Conservation (phyloP, 2,329 filamentous ascomycete genomes). For the Fusarium incarnatum region DNA sequence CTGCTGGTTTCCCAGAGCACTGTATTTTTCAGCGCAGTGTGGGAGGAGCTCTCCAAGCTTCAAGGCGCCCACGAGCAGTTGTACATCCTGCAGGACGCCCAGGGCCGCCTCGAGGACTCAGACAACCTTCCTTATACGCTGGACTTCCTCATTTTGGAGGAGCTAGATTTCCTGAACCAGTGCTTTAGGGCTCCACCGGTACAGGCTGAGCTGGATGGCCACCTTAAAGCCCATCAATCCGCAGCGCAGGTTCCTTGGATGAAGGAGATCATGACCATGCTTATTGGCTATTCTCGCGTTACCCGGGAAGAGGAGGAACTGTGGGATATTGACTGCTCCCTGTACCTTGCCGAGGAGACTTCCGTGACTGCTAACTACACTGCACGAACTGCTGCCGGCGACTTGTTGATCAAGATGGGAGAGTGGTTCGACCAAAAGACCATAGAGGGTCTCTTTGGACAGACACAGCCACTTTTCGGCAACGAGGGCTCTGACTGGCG, state of each 20-base stretch:
- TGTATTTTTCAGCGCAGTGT: constrained; percentile 85
- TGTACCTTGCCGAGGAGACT: constrained; percentile 95
- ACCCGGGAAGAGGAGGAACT: constrained; percentile 92
- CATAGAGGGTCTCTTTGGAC: constrained; percentile 81
- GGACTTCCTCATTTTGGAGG: constrained; percentile 92
- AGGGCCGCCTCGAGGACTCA: constrained; percentile 88
- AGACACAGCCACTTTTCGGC: constrained; percentile 80
- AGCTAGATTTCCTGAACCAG: constrained; percentile 93
- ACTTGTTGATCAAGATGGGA: constrained; percentile 90
- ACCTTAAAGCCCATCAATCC: constrained; percentile 72
- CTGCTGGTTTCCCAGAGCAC: constrained; percentile 86
- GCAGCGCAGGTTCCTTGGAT: constrained; percentile 81
- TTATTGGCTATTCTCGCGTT: constrained; percentile 88
- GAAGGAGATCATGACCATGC: constrained; percentile 85
- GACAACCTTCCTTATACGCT: constrained; percentile 94
- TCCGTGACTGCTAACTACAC: constrained; percentile 97
- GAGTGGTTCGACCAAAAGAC: constrained; percentile 86
- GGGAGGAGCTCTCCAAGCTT: constrained; percentile 84
- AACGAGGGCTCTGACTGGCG: constrained; percentile 64
- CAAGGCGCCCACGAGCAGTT: constrained; percentile 81
- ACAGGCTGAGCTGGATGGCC: constrained; percentile 85
- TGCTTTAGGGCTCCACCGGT: constrained; percentile 90
- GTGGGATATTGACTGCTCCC: constrained; percentile 96
- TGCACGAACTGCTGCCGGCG: constrained; percentile 89
- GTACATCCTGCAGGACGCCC: constrained; percentile 86